Conservation (phyloP, 2,329 filamentous ascomycete genomes). For the Teratosphaeria gauchensis region DNA sequence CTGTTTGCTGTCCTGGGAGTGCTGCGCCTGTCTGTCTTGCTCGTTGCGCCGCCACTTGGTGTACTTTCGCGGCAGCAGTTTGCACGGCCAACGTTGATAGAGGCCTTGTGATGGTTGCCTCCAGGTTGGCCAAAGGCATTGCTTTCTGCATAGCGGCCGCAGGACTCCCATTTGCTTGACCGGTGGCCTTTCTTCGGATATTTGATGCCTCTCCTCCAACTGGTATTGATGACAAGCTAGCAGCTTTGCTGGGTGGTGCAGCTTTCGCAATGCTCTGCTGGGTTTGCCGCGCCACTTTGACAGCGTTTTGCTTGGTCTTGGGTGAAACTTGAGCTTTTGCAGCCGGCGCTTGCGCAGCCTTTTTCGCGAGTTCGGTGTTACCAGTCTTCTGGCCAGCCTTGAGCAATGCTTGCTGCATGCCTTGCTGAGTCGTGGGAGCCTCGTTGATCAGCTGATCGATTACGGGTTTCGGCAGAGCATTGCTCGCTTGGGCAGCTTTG, state of each 20-base stretch:
- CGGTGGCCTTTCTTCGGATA: constrained; percentile 1
- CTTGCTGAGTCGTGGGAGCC: constrained; percentile 19
- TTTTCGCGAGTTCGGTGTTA: constrained; percentile 15
- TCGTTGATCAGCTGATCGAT: constrained; percentile 20
- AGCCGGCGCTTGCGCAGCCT: constrained; percentile 15
- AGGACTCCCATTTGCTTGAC: constrained; percentile 5
- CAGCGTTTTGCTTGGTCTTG: constrained; percentile 14
- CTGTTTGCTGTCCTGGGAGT: constrained; percentile 13
- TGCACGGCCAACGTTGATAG: constrained; percentile 26
- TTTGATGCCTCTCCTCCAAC: constrained; percentile 9
- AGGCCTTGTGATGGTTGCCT: constrained; percentile 26
- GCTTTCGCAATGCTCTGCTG: constrained; percentile 7
- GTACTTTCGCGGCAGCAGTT: constrained; percentile 16
- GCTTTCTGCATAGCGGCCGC: constrained; percentile 16
- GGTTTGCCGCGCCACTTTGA: constrained; percentile 10
- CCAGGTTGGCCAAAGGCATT: constrained; percentile 24
- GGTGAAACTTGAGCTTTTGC: constrained; percentile 13
- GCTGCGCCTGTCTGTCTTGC: constrained; percentile 16
- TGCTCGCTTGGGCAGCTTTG: constrained; percentile 20
- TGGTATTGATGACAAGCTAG: constrained; percentile 7
- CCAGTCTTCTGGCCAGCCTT: constrained; percentile 18
- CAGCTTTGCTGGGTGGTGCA: constrained; percentile 5
- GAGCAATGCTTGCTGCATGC: constrained; percentile 18
- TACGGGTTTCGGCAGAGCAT: constrained; percentile 18
- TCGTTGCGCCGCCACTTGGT: constrained; percentile 20